Evolutionary conservation across 192 early-diverging fungal genomes (phyloP), one percentile per base, ranked within the genome.

Genomic region (Coemansia sp.): DNA sequence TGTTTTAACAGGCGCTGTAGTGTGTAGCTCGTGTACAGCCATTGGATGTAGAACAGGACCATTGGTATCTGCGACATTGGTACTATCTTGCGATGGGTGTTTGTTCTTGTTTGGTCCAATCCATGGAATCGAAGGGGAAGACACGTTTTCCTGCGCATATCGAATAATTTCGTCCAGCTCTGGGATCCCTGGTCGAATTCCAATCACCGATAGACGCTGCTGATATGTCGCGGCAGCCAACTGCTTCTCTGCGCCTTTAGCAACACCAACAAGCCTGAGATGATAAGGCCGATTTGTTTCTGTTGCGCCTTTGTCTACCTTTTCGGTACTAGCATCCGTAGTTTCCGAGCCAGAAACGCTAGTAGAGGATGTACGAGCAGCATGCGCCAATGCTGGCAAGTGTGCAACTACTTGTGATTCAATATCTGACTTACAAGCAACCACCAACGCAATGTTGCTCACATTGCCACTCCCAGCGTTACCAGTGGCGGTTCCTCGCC

Each of bases 321-420:
- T 41, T 22, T 59, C 57, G n/a, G 26, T 59, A 16, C 5, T 15
- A 59, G 36, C 37, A 7, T 4, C 15, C 8, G 57, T 16, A 59
- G 36, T 22, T 9, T 16, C 15, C 39, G 39, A 8, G 3, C 15
- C 8, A 18, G 47, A 16, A 3, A 21, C 22, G 51, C 51, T 43
- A 5, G 22, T 37, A 39, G 43, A 26, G 1, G 67, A 67, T 6
- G 19, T 32, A 4, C 62, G 66, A 26, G 71, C 79, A 12, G 74
- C 65, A 41, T 82, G 79, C 0, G 71, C 74, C 45, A 82, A 51
- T 2, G 64, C 79, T 5, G 74, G 79, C 8, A 82, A 69, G 47
- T 82, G 79, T 11, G 71, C 67, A 0, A 76, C 66, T 48, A 82
- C 40, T 22, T 76, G 79, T 9, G 71, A 42, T n/a, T 82, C 79